These are phyloP conservation scores for Phytopythium delawarense DNA, from an alignment of 352 stramenopile species.

Conservation along the genomic window DNA sequence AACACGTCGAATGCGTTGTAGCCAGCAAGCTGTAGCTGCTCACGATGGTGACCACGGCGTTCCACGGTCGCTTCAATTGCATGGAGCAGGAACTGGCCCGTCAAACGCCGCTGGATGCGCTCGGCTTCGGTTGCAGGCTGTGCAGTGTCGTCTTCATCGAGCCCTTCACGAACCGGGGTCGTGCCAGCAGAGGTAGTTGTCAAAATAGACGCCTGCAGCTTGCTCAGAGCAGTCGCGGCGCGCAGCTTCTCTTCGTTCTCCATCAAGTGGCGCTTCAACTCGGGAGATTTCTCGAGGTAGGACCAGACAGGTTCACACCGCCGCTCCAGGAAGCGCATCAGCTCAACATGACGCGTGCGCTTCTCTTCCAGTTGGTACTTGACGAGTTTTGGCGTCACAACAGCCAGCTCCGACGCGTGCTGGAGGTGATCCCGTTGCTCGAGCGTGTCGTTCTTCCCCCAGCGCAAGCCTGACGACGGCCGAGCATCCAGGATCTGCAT, in stretches of 20 bases:
- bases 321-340: slow-evolving; percentile 63
- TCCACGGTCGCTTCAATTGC: slow-evolving; percentile 74
- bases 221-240: slow-evolving; percentile 67
- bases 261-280: slow-evolving; percentile 46
- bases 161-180: neutral
- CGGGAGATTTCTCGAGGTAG: slow-evolving; percentile 44
- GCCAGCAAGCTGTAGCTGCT: slow-evolving; percentile 71
- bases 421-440: slow-evolving; percentile 17
- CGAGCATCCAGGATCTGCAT: slow-evolving; percentile 80
- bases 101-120: slow-evolving; percentile 36
- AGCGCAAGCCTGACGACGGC: slow-evolving; percentile 75
- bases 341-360: slow-evolving; percentile 42
- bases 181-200: slow-evolving; percentile 9
- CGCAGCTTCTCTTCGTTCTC: slow-evolving; percentile 79
- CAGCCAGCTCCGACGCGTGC: slow-evolving; percentile 18
- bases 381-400: slow-evolving; percentile 78
- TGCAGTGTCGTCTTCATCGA: neutral
- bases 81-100: slow-evolving; percentile 60
- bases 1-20: slow-evolving; percentile 89
- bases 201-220: slow-evolving; percentile 65
- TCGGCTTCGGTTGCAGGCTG: slow-evolving; percentile 15
- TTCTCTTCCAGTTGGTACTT: slow-evolving; percentile 86
- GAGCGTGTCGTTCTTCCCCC: slow-evolving; percentile 40
- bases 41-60: slow-evolving; percentile 67
- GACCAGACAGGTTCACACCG: slow-evolving; percentile 60